Evolutionary conservation across 2,329 filamentous ascomycete genomes (phyloP).

Genomic region (Clathrospora elynae): DNA sequence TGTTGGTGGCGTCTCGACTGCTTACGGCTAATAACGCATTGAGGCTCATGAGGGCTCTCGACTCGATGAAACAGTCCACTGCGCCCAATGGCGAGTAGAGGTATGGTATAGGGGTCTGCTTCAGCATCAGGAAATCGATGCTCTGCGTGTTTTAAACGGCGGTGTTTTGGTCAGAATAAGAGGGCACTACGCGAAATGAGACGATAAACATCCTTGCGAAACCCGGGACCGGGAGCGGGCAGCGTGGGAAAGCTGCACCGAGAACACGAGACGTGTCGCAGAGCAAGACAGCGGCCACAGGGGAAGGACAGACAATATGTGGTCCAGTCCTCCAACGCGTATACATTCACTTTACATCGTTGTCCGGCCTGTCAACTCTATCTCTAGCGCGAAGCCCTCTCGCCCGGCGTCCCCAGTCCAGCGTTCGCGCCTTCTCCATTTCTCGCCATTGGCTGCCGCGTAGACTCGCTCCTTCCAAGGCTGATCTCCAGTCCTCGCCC

Average conservation of each 20-base stretch:
- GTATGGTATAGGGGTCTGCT: slow-evolving; percentile 4
- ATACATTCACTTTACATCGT: slow-evolving; percentile 1
- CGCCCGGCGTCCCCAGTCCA: slow-evolving; percentile 19
- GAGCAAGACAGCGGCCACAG: too few species aligned
- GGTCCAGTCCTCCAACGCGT: slow-evolving; percentile 1
- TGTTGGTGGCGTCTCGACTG: too few species aligned
- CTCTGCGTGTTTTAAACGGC: slow-evolving; percentile 15
- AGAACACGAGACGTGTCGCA: slow-evolving; percentile 1
- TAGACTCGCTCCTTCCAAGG: slow-evolving; percentile 12
- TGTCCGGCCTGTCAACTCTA: slow-evolving; percentile 14
- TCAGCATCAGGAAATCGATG: slow-evolving; percentile 9
- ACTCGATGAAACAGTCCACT: too few species aligned
- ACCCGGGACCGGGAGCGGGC: slow-evolving; percentile 1
- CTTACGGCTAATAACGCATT: too few species aligned
- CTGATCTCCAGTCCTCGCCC: slow-evolving; percentile 14
- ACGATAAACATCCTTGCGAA: slow-evolving; percentile 7
- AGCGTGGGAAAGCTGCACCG: slow-evolving; percentile 4
- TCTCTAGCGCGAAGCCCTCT: slow-evolving; percentile 14
- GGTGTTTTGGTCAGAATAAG: slow-evolving; percentile 1
- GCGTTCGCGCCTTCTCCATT: slow-evolving; percentile 18
- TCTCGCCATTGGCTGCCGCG: slow-evolving; percentile 23
- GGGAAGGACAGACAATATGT: slow-evolving; percentile 3
- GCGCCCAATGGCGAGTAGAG: too few species aligned
- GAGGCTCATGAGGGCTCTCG: too few species aligned
- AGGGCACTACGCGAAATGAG: slow-evolving; percentile 11